These are phyloP conservation scores for Trichoderma orchidacearum DNA, from an alignment of 495 filamentous ascomycete species.

Conservation along the genomic window DNA sequence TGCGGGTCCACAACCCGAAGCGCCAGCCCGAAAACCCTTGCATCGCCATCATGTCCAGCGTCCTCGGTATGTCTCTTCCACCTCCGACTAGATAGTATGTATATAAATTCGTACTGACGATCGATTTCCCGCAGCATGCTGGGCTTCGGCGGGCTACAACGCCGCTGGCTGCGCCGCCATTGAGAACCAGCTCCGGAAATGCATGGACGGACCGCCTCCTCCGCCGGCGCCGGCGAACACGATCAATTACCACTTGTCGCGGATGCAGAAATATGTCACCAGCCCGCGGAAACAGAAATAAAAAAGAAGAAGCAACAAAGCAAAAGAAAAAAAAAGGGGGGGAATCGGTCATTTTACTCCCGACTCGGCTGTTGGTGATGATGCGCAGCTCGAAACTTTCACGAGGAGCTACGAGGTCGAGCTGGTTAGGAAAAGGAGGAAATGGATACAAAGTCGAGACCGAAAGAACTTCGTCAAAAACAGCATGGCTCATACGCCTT, in stretches of 20 bases:
- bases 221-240: slow-evolving; percentile 58
- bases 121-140: too few relatives aligned
- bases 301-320: slow-evolving; percentile 3
- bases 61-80: slow-evolving; percentile 56
- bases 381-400: too few relatives aligned
- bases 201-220: slow-evolving; percentile 79
- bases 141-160: slow-evolving; percentile 76
- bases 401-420: too few relatives aligned
- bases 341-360: too few relatives aligned
- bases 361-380: too few relatives aligned
- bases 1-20: slow-evolving; percentile 77
- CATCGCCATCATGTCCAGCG: slow-evolving; percentile 70
- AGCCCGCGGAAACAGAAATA: slow-evolving; percentile 58
- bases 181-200: slow-evolving; percentile 70
- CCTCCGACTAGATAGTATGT: too few relatives aligned
- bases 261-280: slow-evolving; percentile 72
- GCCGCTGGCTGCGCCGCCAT: slow-evolving; percentile 62
- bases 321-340: background rate
- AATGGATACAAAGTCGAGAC: too few relatives aligned
- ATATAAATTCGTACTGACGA: too few relatives aligned
- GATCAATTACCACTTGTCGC: slow-evolving; percentile 88
- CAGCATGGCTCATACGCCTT: too few relatives aligned
- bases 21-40: slow-evolving; percentile 65
- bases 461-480: too few relatives aligned
- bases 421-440: too few relatives aligned